Base-by-base conservation (phyloP, 306 rosid genomes). In the Vicia faba region DNA sequence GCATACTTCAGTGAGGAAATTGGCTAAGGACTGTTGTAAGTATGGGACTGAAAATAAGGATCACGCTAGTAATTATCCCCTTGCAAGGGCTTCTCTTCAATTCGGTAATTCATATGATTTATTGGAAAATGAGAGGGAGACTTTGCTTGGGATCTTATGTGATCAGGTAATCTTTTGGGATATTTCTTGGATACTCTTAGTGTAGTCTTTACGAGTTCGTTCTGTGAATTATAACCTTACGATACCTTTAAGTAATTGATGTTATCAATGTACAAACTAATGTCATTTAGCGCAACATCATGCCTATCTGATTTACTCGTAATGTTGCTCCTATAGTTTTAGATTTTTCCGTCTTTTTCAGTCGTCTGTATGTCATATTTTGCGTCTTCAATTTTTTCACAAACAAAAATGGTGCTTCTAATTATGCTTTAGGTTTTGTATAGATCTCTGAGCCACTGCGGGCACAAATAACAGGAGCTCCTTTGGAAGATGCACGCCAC, bases 401-500 rank as follows among this genome's bases (percentile, higher is more conserved):
- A 60, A 68, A 39, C 15, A 8, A 36, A 12, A 61, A 8, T 45
- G 74, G 54, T 66, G 66, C 73, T 81, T 78, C 78, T 84, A 87
- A 85, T 72, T 63, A 66, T 83, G 77, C 75, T 70, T 79, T 84
- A 86, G 89, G 75, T 73, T 76, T 76, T 83, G 65, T 80, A 59
- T 84, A 92, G 98, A 90, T 87, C 51, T 76, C 89, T 68, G 89
- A 92, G 76, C 91, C 98, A 50, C 75, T 92, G 72, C 83, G 91
- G 66, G 84, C 95, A 50, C 96, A 85, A 78, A 84, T 92, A 78
- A 86, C 83, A 4, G 96, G 93, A 70, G 95, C 98, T 74, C 98
- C 98, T 72, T 77, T 92, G 74, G 98, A 92, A 77, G 98, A 89
- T 83, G 98, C 98, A 66, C 93, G 98, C 23, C 96, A 92, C 78